Evolutionary conservation across 2,329 filamentous ascomycete genomes (phyloP), one percentile per base, ranked within the genome.

Genomic region (Xylariaceae sp.): DNA sequence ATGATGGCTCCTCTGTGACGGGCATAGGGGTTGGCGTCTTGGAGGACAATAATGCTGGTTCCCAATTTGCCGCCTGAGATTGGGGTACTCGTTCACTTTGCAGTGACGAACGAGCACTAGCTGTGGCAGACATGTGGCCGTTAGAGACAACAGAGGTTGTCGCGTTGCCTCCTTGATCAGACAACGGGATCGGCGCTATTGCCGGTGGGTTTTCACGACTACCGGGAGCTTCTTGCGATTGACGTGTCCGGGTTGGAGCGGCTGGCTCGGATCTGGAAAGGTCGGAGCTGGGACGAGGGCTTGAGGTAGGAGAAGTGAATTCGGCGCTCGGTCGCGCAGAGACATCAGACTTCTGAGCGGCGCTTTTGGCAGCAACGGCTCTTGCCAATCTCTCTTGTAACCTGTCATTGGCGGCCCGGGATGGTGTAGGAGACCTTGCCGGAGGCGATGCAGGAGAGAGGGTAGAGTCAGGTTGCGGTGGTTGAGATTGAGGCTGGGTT

Each of bases 301-400:
- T 71, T 2, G 58, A 60, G 22, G 58, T 57, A 11, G 61, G 51
- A 6, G 67, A 65, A 7, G 58, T 40, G 18, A 48, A 37, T 35
- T 62, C 60, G 13, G 41, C 43, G 30, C 56, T 61, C 15, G 69
- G 71, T 35, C 73, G 74, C 7, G 71, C 34, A 15, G 58, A 69
- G 48, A 67, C 64, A 41, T 65, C 69, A 17, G 65, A 68, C 19
- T 68, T 70, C 22, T 69, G 59, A 40, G 68, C 61, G n/a, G 72
- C 67, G 43, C 74, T 78, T 57, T 85, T 88, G 44, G 84, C 84
- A 3, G 84, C 88, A 55, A 96, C 80, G 22, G 90, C 93, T 58
- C 88, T 87, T 22, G 91, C 91, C 45, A 98, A 74, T 47, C 89
- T 79, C 61, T 95, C 90, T 60, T 96, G 90, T 33, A 98, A 72